These are phyloP conservation scores for Daldinia bambusicola DNA, from an alignment of 495 filamentous ascomycete species.

Conservation along the genomic window DNA sequence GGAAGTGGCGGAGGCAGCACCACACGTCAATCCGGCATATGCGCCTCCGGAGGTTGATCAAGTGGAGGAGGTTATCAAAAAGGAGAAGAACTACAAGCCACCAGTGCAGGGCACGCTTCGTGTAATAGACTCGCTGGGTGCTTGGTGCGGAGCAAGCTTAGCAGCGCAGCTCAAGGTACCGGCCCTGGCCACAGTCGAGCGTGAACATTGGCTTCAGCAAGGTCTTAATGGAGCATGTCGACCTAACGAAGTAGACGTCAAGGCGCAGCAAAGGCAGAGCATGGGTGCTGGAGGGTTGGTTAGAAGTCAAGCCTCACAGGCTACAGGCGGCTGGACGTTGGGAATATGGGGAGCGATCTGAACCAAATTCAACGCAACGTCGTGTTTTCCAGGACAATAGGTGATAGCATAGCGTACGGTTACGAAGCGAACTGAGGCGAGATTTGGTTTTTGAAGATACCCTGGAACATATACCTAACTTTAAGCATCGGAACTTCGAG, in stretches of 20 bases:
- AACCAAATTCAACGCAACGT: not conserved
- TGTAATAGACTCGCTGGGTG: constrained; percentile 82
- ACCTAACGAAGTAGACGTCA: constrained; percentile 67
- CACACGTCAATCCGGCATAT: constrained; percentile 52
- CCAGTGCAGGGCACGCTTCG: constrained; percentile 69
- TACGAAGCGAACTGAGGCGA: constrained; percentile 3
- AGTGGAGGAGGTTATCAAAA: constrained; percentile 70
- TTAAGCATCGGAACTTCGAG: constrained; percentile 14
- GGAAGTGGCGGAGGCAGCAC: constrained; percentile 37
- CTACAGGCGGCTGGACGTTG: constrained; percentile 79
- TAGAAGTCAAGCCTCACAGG: constrained; percentile 60
- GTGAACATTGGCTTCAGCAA: constrained; percentile 82
- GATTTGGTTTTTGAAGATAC: constrained; percentile 41
- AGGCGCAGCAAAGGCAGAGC: constrained; percentile 67
- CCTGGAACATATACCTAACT: constrained; percentile 22
- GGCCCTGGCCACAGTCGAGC: constrained; percentile 83
- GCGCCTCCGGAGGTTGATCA: constrained; percentile 65
- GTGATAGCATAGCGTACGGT: not conserved
- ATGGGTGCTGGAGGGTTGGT: constrained; percentile 67
- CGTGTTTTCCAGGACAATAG: not conserved
- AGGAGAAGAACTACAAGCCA: constrained; percentile 59
- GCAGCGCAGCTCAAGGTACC: constrained; percentile 79
- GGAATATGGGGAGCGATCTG: constrained; percentile 73
- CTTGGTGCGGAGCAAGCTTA: constrained; percentile 90
- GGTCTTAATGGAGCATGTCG: constrained; percentile 76